A percentile compares a stretch with the other conserved stretches of the same genome.
phyloP scores from a whole-genome alignment of 164 flowering plant genomes.

The Annona squamosa region DNA sequence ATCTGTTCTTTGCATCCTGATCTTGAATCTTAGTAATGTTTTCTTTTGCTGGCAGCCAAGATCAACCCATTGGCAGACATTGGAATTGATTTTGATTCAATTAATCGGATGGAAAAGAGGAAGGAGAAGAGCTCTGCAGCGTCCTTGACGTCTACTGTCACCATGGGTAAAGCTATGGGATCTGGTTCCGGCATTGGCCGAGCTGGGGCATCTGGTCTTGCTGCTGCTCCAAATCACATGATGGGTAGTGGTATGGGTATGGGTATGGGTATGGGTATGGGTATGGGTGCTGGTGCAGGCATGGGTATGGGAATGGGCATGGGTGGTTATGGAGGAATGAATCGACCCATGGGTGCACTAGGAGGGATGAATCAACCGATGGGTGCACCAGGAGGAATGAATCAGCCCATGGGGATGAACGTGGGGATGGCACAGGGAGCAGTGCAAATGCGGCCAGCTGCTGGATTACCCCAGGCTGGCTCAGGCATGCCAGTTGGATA shows the following conservation, averaged over 20 bases:
- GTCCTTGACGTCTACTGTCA: constrained; percentile 51
- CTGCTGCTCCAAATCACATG: constrained; percentile 57
- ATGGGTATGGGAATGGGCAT: constrained; percentile 38
- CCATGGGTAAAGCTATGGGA: constrained; percentile 99
- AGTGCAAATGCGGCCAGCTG: constrained; percentile 20
- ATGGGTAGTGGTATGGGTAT: constrained; percentile 35
- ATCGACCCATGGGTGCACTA: constrained; percentile 22
- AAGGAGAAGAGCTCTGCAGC: constrained; percentile 57
- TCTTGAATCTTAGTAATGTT: background rate
- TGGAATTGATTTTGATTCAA: constrained; percentile 91
- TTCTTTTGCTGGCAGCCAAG: constrained; percentile 61
- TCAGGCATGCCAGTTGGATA: constrained; percentile 39
- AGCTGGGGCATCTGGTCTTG: constrained; percentile 64
- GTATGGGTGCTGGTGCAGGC: constrained; percentile 30
- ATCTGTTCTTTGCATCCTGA: background rate
- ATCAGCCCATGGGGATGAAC: constrained; percentile 27
- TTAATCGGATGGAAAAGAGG: constrained; percentile 86
- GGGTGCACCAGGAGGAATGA: constrained; percentile 31
- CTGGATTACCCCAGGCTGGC: constrained; percentile 41
- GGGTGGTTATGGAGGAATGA: constrained; percentile 29
- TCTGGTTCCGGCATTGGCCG: constrained; percentile 96
- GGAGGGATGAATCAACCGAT: constrained; percentile 22
- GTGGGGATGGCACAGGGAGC: constrained; percentile 9
- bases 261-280: constrained; percentile 28
- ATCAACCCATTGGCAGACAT: constrained; percentile 87